phyloP scores from a whole-genome alignment of 352 stramenopile species.

The Nothophytophthora sp. region DNA sequence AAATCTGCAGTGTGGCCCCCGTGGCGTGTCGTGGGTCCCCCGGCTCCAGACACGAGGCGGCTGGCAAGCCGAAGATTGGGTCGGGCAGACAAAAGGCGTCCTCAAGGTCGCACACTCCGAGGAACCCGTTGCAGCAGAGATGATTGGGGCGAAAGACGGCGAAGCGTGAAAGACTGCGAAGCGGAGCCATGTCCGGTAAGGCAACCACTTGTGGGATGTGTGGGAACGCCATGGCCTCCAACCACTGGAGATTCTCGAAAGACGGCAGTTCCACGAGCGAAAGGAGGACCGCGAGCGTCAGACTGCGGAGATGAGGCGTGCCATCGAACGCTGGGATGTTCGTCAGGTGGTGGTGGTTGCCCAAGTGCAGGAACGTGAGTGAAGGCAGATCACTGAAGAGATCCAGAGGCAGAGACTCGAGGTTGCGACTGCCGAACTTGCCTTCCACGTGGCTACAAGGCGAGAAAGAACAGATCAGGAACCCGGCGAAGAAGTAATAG shows the following conservation, averaged over 20 bases:
- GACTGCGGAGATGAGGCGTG: conserved; percentile 7
- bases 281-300: conserved; percentile 12
- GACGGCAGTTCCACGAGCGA: conserved; percentile 13
- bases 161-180: conserved; percentile 3
- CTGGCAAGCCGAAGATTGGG: conserved; percentile 4
- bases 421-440: conserved; percentile 14
- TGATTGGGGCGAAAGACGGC: conserved; percentile 9
- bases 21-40: neutral
- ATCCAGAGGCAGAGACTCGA: conserved; percentile 1
- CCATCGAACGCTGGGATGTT: conserved; percentile 7
- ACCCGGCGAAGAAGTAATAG: neutral
- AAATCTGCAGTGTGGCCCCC: neutral
- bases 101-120: conserved; percentile 9
- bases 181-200: conserved; percentile 3
- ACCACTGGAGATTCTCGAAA: conserved; percentile 2
- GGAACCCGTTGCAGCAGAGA: conserved; percentile 19
- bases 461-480: neutral
- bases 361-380: conserved; percentile 17
- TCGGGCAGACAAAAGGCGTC: conserved; percentile 9
- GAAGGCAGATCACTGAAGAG: conserved; percentile 14
- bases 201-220: conserved; percentile 1
- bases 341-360: conserved; percentile 10
- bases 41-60: conserved; percentile 1
- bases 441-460: conserved; percentile 17
- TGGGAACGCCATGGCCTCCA: conserved; percentile 8